Evolutionary conservation across 768 basidiomycete species (phyloP).

Genomic region (Serendipita indica): DNA sequence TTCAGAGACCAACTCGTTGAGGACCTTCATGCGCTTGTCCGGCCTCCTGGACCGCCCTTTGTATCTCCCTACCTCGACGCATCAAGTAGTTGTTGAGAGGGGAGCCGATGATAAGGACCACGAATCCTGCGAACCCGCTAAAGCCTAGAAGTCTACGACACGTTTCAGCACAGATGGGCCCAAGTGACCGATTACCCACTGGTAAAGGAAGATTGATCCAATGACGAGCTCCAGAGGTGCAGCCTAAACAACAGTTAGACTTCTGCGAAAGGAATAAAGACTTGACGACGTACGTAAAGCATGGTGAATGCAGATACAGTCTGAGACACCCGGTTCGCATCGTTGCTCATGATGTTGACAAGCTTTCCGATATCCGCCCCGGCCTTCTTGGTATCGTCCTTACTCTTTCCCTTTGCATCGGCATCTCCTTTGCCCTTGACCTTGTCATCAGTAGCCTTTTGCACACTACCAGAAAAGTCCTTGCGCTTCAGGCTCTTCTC

Average conservation of each 20-base stretch:
- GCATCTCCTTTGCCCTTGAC: slow-evolving; percentile 3
- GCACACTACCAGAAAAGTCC: slow-evolving; percentile 23
- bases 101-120: slow-evolving; percentile 27
- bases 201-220: slow-evolving; percentile 24
- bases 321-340: slow-evolving; percentile 12
- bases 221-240: slow-evolving; percentile 24
- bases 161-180: neutral
- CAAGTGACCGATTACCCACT: too few relatives aligned
- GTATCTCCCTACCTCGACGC: slow-evolving; percentile 26
- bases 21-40: slow-evolving; percentile 30
- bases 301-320: slow-evolving; percentile 5
- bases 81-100: slow-evolving; percentile 30
- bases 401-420: slow-evolving; percentile 10
- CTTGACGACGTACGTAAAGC: slow-evolving; percentile 1
- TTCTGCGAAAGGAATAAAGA: slow-evolving; percentile 4
- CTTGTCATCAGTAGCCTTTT: slow-evolving; percentile 9
- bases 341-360: slow-evolving; percentile 24
- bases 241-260: slow-evolving; percentile 14
- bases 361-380: slow-evolving; percentile 24
- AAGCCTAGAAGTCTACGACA: slow-evolving; percentile 29
- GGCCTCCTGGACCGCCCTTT: slow-evolving; percentile 24
- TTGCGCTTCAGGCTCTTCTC: slow-evolving; percentile 25
- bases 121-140: slow-evolving; percentile 33
- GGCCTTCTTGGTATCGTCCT: slow-evolving; percentile 10
- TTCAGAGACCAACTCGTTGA: slow-evolving; percentile 30